Evolutionary conservation across 192 early-diverging fungal species (phyloP).

Genomic region (Backusella sp.): DNA sequence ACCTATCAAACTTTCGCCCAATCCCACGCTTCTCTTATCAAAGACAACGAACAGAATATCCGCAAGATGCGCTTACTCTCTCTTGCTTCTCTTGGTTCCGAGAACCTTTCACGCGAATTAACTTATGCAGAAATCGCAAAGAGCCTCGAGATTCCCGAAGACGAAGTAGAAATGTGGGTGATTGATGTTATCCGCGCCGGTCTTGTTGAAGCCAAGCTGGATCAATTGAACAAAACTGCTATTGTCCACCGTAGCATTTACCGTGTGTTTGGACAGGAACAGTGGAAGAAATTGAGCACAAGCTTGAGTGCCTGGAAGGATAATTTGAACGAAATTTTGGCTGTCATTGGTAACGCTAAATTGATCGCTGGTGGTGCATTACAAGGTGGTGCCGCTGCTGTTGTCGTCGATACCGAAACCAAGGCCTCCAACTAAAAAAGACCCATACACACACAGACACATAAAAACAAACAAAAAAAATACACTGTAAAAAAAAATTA

Average conservation of each 20-base stretch:
- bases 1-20: conserved; percentile 62
- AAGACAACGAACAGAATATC: conserved; percentile 55
- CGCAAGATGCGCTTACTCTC: conserved; percentile 88
- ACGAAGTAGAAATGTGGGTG: conserved; percentile 93
- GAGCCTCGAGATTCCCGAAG: conserved; percentile 70
- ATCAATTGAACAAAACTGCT: conserved; percentile 84
- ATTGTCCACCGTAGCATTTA: conserved; percentile 82
- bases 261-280: conserved; percentile 74
- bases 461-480: background rate
- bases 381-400: conserved; percentile 28
- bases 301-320: conserved; percentile 77
- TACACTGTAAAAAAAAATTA: background rate
- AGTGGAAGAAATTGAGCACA: conserved; percentile 78
- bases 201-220: conserved; percentile 92
- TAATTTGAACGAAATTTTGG: conserved; percentile 74
- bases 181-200: conserved; percentile 92
- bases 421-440: conserved; percentile 7
- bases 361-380: conserved; percentile 50
- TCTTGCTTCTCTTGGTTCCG: conserved; percentile 74
- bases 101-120: conserved; percentile 65
- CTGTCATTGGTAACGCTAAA: conserved; percentile 89
- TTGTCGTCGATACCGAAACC: conserved; percentile 10
- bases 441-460: background rate
- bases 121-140: conserved; percentile 72
- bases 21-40: conserved; percentile 52